Evolutionary conservation across 441 rosid genomes (phyloP).

Genomic region (Melastoma candidum): DNA sequence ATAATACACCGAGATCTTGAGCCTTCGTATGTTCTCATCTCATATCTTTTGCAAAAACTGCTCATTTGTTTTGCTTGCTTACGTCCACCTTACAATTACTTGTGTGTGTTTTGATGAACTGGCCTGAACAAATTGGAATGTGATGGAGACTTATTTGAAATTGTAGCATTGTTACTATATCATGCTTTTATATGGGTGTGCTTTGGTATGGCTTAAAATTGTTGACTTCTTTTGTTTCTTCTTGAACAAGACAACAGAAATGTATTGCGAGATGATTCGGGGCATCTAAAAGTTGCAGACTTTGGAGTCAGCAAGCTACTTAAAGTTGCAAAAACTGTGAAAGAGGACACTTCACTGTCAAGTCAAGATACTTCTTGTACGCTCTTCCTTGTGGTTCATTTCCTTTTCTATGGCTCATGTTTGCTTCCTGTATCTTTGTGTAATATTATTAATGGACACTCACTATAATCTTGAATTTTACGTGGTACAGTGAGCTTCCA

Average conservation of each 20-base stretch:
- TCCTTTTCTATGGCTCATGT: no score
- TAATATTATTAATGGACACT: no score
- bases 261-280: slow-evolving; percentile 61
- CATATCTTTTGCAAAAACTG: not conserved
- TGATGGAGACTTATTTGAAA: no score
- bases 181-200: no score
- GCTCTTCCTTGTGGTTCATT: slow-evolving; percentile 10
- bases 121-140: no score
- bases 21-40: slow-evolving; percentile 60
- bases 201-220: slow-evolving; percentile 16
- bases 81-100: no score
- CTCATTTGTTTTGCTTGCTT: no score
- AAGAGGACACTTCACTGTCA: slow-evolving; percentile 43
- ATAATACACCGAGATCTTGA: slow-evolving; percentile 73
- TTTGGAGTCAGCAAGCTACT: slow-evolving; percentile 52
- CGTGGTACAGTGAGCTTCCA: no score
- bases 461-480: no score
- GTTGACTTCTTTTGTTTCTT: slow-evolving; percentile 27
- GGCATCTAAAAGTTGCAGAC: slow-evolving; percentile 66
- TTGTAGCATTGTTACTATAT: no score
- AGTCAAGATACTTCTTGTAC: slow-evolving; percentile 51
- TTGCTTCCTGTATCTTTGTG: slow-evolving; percentile 2
- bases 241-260: slow-evolving; percentile 52
- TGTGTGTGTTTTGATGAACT: not conserved
- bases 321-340: slow-evolving; percentile 43